These are phyloP conservation scores for Tranzscheliella williamsii DNA, from an alignment of 1,284 basidiomycete genomes.

Conservation along the genomic window DNA sequence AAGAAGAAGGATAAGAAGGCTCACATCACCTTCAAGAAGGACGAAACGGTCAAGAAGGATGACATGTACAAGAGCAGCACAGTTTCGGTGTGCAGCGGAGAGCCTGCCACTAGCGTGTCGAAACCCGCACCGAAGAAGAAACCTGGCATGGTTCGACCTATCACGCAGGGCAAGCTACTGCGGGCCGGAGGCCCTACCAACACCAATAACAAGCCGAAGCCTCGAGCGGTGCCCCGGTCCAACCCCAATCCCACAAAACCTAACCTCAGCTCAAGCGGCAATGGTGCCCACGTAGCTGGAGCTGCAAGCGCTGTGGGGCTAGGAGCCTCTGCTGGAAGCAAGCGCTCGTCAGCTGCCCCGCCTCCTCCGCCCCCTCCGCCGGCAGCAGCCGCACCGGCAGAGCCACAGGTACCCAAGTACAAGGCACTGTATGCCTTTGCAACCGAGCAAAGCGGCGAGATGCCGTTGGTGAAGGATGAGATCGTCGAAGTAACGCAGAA, in stretches of 20 bases:
- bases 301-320: conserved; percentile 44
- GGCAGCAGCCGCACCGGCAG: conserved; percentile 45
- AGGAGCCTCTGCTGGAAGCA: conserved; percentile 43
- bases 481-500: conserved; percentile 89
- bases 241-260: conserved; percentile 26
- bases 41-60: conserved; percentile 76
- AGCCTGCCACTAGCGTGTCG: conserved; percentile 78
- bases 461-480: conserved; percentile 86
- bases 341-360: conserved; percentile 1
- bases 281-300: conserved; percentile 7
- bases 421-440: conserved; percentile 73
- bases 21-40: conserved; percentile 83
- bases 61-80: conserved; percentile 93
- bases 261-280: conserved; percentile 8
- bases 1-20: conserved; percentile 98
- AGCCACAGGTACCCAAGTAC: conserved; percentile 76
- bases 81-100: conserved; percentile 84
- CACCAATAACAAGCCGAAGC: conserved; percentile 48
- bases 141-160: conserved; percentile 77
- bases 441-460: conserved; percentile 83
- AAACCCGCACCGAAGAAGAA: conserved; percentile 84
- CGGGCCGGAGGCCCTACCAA: conserved; percentile 71
- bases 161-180: conserved; percentile 81
- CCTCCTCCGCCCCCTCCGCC: conserved; percentile 65
- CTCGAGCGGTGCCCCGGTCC: conserved; percentile 40